Evolutionary conservation across 1,139 yeast genomes (phyloP).

Genomic region (Geotrichum europaeum): DNA sequence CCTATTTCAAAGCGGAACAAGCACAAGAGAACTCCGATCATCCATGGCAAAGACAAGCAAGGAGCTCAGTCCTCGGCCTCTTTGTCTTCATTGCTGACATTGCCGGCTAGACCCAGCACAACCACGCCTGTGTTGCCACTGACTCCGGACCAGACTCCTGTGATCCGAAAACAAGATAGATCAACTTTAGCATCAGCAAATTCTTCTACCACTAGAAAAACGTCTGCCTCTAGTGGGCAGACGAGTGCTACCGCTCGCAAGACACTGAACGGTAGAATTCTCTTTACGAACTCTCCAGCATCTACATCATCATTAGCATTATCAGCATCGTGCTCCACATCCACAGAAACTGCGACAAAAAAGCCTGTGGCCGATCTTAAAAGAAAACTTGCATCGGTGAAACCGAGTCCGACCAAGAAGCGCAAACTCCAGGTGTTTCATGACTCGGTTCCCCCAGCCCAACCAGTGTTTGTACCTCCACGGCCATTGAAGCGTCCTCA

Average conservation of each 20-base stretch:
- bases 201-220: neutral
- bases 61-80: neutral
- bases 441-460: neutral
- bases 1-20: neutral
- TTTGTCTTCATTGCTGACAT: neutral
- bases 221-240: neutral
- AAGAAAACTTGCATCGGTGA: neutral
- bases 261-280: neutral
- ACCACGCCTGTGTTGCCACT: constrained; percentile 12
- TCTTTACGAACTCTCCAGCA: neutral
- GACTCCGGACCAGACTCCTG: constrained; percentile 20
- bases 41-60: neutral
- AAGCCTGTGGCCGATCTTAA: neutral
- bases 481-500: neutral
- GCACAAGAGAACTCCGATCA: neutral
- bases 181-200: constrained; percentile 20
- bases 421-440: constrained; percentile 1
- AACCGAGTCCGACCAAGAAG: neutral
- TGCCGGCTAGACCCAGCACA: neutral
- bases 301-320: neutral
- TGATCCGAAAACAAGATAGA: constrained; percentile 13
- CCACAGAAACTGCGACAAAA: neutral
- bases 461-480: neutral
- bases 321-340: neutral
- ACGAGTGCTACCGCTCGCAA: neutral